Evolutionary conservation across 306 rosid species (phyloP).

Genomic region (Dryas drummondii): DNA sequence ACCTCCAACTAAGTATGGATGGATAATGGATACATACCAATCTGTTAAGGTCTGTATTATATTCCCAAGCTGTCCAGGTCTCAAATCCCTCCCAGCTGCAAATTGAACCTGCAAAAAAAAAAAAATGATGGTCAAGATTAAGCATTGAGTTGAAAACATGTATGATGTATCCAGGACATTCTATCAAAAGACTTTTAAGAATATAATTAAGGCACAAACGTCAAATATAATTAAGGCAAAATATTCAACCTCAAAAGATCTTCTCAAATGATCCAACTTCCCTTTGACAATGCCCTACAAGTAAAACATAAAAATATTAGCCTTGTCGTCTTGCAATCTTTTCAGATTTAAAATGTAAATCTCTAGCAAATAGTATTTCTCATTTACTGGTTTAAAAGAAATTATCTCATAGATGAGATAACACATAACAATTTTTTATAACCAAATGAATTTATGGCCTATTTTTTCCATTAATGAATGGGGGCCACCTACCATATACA

Average conservation of each 20-base stretch:
- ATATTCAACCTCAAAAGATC: constrained; percentile 21
- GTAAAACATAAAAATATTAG: background rate
- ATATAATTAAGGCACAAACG: background rate
- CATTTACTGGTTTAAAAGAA: background rate
- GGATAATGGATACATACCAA: constrained; percentile 14
- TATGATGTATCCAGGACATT: background rate
- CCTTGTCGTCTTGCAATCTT: background rate
- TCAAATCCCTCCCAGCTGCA: constrained; percentile 27
- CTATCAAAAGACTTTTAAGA: background rate
- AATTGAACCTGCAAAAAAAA: constrained; percentile 20
- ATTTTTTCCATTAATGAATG: background rate
- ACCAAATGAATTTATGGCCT: background rate
- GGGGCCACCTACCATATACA: constrained; percentile 16
- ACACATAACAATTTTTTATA: background rate
- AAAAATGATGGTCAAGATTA: constrained; percentile 2
- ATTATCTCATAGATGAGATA: background rate
- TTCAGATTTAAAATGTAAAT: background rate
- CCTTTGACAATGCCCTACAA: constrained; percentile 24
- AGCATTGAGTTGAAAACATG: background rate
- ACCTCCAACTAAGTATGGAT: background rate
- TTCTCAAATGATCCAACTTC: constrained; percentile 25
- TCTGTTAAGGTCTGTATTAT: constrained; percentile 11
- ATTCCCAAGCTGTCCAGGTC: constrained; percentile 27
- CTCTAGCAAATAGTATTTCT: background rate
- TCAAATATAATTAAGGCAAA: background rate